Conservation (phyloP, 305 asterid genomes). For the Ilex paraguariensis region DNA sequence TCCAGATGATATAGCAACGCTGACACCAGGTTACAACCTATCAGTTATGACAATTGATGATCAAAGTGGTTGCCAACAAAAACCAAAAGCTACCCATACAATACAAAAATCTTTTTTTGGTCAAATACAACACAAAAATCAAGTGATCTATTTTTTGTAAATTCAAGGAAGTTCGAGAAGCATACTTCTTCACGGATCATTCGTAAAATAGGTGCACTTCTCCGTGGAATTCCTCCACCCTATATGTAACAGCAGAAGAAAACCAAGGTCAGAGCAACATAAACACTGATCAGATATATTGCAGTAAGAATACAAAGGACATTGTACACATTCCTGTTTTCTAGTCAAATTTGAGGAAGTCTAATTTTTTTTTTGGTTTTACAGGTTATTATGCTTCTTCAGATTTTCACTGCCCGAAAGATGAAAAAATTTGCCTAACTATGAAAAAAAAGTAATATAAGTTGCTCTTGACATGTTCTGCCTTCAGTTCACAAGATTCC, state of each 20-base stretch:
- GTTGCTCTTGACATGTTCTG: too few relatives aligned
- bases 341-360: too few relatives aligned
- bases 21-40: not conserved
- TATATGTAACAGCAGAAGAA: conserved; percentile 19
- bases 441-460: too few relatives aligned
- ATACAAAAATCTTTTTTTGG: conserved; percentile 1
- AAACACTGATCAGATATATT: not conserved
- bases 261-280: conserved; percentile 3
- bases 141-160: conserved; percentile 4
- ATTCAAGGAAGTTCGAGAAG: conserved; percentile 15
- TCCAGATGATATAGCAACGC: not conserved
- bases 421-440: too few relatives aligned
- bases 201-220: conserved; percentile 82
- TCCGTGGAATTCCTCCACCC: conserved; percentile 96
- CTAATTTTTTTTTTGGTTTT: too few relatives aligned
- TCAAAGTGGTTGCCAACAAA: not conserved
- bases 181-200: conserved; percentile 85
- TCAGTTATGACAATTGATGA: not conserved
- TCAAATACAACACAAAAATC: not conserved
- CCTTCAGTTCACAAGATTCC: too few relatives aligned
- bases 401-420: too few relatives aligned
- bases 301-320: too few relatives aligned
- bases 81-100: not conserved
- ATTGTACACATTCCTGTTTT: too few relatives aligned
- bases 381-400: too few relatives aligned